These are phyloP conservation scores for Xylaria intraflava DNA, from an alignment of 495 filamentous ascomycete species.

Conservation along the genomic window DNA sequence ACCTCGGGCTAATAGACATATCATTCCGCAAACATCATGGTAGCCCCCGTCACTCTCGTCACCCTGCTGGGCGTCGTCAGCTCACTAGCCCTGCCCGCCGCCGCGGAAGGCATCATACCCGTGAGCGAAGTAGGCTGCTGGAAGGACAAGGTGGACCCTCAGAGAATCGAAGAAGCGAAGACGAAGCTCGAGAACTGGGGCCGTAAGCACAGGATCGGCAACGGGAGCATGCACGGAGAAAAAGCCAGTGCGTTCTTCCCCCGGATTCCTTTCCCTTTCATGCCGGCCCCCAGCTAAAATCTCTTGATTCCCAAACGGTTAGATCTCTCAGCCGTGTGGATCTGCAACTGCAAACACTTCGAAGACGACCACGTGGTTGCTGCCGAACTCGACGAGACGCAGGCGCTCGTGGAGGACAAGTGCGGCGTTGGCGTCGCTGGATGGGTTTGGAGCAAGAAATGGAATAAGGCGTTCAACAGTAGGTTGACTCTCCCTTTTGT, in stretches of 20 bases:
- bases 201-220: not conserved
- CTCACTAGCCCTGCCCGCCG: not conserved
- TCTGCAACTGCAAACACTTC: conserved; percentile 10
- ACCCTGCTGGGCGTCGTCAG: not conserved
- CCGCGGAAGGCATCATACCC: not conserved
- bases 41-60: not conserved
- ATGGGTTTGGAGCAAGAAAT: conserved; percentile 6
- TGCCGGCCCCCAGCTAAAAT: not conserved
- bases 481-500: not conserved
- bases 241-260: not conserved
- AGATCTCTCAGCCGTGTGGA: not conserved
- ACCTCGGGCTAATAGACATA: not conserved
- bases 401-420: not conserved
- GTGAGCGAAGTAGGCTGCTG: conserved; percentile 5
- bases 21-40: not conserved
- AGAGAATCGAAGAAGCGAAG: not conserved
- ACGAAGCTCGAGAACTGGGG: not conserved
- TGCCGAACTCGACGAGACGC: not conserved
- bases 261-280: not conserved
- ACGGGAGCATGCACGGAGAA: not conserved
- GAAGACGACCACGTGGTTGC: not conserved
- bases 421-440: not conserved
- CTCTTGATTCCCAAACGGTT: not conserved
- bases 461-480: conserved; percentile 6
- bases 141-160: not conserved